phyloP scores from a whole-genome alignment of 331 rosid genomes.

The Rosa hybrid region DNA sequence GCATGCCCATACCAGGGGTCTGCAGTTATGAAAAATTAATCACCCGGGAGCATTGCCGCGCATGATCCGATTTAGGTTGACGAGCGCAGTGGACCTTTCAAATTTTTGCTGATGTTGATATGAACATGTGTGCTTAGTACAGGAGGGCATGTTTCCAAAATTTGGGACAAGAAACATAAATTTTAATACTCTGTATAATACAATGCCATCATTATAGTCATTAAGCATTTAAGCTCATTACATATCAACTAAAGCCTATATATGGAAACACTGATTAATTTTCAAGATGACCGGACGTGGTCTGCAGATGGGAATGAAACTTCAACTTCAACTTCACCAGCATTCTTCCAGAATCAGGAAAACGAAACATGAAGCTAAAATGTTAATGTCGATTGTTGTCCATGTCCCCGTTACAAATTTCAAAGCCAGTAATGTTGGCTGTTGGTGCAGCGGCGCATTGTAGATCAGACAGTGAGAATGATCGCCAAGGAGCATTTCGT shows the following conservation, averaged over 20 bases:
- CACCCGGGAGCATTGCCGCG: not conserved
- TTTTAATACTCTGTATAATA: slow-evolving; percentile 23
- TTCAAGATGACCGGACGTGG: slow-evolving; percentile 4
- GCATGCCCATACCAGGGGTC: not conserved
- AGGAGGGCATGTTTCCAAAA: not conserved
- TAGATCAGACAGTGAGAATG: slow-evolving; percentile 71
- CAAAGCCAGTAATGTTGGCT: slow-evolving; percentile 48
- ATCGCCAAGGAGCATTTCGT: slow-evolving; percentile 50
- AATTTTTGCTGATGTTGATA: not conserved
- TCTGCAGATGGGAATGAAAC: slow-evolving; percentile 26
- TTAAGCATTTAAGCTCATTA: slow-evolving; percentile 7
- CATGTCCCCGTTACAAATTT: slow-evolving; percentile 46
- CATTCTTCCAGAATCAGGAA: slow-evolving; percentile 21
- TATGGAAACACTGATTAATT: slow-evolving; percentile 4
- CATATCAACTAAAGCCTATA: slow-evolving; percentile 30
- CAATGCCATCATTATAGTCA: slow-evolving; percentile 24
- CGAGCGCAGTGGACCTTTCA: not conserved
- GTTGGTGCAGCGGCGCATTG: slow-evolving; percentile 40
- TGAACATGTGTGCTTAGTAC: not conserved
- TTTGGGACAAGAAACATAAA: slow-evolving; percentile 14
- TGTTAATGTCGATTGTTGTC: slow-evolving; percentile 35
- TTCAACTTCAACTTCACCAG: slow-evolving; percentile 28
- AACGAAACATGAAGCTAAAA: slow-evolving; percentile 19
- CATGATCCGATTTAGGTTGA: not conserved
- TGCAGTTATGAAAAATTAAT: not conserved